Conservation (phyloP, 2,329 filamentous ascomycete species). For the Pyricularia pennisetigena region DNA sequence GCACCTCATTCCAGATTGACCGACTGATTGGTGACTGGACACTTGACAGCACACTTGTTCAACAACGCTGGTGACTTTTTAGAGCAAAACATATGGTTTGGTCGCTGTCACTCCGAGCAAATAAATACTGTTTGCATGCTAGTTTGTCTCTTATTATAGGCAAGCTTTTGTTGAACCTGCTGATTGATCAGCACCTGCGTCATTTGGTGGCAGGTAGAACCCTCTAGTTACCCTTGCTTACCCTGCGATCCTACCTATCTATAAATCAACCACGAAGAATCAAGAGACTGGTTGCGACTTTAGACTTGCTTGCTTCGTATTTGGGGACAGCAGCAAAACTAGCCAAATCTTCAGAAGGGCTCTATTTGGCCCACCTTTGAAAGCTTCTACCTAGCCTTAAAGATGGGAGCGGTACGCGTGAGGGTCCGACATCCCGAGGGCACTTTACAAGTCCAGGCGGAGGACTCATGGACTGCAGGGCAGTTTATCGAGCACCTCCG, state of each 20-base stretch:
- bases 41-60: not conserved
- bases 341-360: not conserved
- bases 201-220: not conserved
- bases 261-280: not conserved
- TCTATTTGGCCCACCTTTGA: not conserved
- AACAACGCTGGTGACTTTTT: not conserved
- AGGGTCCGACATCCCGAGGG: conserved; percentile 68
- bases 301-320: not conserved
- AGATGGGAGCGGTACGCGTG: conserved; percentile 44
- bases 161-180: not conserved
- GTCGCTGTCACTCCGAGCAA: not conserved
- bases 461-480: conserved; percentile 55
- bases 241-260: not conserved
- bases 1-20: not conserved
- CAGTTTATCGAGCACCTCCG: conserved; percentile 52
- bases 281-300: not conserved
- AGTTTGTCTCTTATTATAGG: not conserved
- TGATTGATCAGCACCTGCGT: not conserved
- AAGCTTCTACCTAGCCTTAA: not conserved
- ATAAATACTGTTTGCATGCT: not conserved
- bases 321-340: not conserved
- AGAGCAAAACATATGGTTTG: not conserved
- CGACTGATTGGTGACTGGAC: not conserved
- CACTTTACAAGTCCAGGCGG: conserved; percentile 57
- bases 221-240: not conserved